Evolutionary conservation across 306 rosid species (phyloP), one percentile per base, ranked within the genome.

Genomic region (Dalbergia oliveri): DNA sequence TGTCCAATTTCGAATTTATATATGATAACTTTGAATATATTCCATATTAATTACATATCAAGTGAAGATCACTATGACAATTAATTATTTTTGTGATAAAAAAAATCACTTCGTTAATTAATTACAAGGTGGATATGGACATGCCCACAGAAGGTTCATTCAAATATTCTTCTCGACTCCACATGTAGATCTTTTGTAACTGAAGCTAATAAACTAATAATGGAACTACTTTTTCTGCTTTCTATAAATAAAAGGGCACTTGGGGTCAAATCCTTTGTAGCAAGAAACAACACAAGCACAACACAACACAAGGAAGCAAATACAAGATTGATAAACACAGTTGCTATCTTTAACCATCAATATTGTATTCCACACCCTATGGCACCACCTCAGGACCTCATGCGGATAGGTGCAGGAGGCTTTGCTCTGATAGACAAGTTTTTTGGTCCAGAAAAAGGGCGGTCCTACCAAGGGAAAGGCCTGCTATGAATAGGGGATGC

Each of bases 371-470:
- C 15, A 10, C 60, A 26, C 8, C 34, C 45, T 1, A 81, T 74
- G 80, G 80, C 84, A 43, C 75, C 79, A 47, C 47, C 69, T 60
- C 18, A 14, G 84, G 72, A 83, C 18, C 71, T 84, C 0, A 64
- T 74, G 35, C 62, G 79, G 41, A 74, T 84, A 6, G 84, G 70
- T 8, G 0, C 50, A 61, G 87, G 79, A 1, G 23, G 23, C 23
- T 21, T 21, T 21, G 23, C 23, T 21, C 23, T 21, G 23, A 21
- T 21, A 21, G 23, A 21, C 23, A 21, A 21, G 23, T 21, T 21
- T 1, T 21, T 0, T 21, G 23, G 23, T 21, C 23, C 23, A 21
- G 1, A 21, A 21, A 1, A 21, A 21, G 23, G 23, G 23, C 23
- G 1, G 23, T 1, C 0, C 23, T 21, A 53, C 23, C 23, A 21